A percentile compares a stretch with the other conserved stretches of the same genome.
Evolutionary conservation across 2,329 filamentous ascomycete genomes (phyloP).

Genomic region (Pseudocercospora musae): DNA sequence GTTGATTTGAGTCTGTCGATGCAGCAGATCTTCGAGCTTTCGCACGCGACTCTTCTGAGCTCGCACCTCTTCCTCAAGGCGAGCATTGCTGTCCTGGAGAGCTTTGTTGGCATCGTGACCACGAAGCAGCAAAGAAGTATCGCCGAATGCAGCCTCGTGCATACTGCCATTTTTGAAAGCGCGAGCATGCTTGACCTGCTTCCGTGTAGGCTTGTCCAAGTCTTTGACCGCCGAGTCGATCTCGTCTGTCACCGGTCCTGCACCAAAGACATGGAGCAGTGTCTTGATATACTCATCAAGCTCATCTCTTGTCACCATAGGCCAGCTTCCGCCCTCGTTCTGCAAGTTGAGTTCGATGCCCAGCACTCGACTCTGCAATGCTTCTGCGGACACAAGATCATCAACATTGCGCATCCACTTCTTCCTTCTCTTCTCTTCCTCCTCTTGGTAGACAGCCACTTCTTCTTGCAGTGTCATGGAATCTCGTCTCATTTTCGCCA

Average conservation of each 20-base stretch:
- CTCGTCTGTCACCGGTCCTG: conserved; percentile 66
- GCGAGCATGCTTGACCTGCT: conserved; percentile 81
- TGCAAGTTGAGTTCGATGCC: conserved; percentile 82
- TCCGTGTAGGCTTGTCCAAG: conserved; percentile 75
- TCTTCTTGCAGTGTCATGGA: conserved; percentile 87
- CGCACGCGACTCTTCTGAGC: conserved; percentile 90
- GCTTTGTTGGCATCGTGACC: conserved; percentile 76
- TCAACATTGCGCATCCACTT: conserved; percentile 89
- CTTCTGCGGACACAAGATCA: conserved; percentile 65
- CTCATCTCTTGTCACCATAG: conserved; percentile 69
- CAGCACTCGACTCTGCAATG: conserved; percentile 62
- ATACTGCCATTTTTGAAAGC: conserved; percentile 96
- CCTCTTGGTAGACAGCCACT: conserved; percentile 86
- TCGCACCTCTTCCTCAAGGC: conserved; percentile 63
- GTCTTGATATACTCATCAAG: conserved; percentile 69
- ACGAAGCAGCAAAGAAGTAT: conserved; percentile 77
- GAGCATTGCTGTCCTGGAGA: conserved; percentile 52
- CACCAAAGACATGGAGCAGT: conserved; percentile 63
- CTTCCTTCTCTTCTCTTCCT: conserved; percentile 81
- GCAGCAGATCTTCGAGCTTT: conserved; percentile 85
- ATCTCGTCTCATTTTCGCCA: conserved; percentile 82
- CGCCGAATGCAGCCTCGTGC: conserved; percentile 83
- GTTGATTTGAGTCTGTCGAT: conserved; percentile 65
- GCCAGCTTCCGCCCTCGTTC: conserved; percentile 78
- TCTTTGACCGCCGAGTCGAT: conserved; percentile 74